These are phyloP conservation scores for Plasmodium cynomolgi DNA, from an alignment of 169 alveolate species.

Conservation along the genomic window DNA sequence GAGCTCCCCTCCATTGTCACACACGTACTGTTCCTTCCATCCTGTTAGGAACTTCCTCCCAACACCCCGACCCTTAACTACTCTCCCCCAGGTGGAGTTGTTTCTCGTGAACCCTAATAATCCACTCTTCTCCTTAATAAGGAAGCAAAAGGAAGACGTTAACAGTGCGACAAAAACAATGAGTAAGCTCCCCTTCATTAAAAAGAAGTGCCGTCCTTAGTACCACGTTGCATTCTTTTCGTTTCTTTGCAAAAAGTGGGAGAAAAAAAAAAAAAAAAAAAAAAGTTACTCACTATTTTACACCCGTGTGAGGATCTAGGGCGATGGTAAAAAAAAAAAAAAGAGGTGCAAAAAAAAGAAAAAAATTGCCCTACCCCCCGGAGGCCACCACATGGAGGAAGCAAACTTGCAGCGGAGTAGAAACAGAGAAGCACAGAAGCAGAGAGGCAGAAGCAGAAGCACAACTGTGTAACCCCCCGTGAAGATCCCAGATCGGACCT, in stretches of 20 bases:
- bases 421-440: not conserved
- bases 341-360: too few relatives aligned
- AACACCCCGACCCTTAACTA: not conserved
- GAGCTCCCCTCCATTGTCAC: not conserved
- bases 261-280: too few relatives aligned
- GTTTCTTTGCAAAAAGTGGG: not conserved
- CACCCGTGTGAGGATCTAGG: not conserved
- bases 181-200: slow-evolving; percentile 46
- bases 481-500: not conserved
- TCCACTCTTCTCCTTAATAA: slow-evolving; percentile 16
- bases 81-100: not conserved
- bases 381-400: not conserved
- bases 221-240: slow-evolving; percentile 17
- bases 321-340: not conserved
- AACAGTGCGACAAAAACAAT: slow-evolving; percentile 7
- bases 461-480: not conserved
- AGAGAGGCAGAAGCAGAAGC: not conserved
- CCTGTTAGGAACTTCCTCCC: not conserved
- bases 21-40: not conserved
- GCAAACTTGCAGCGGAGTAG: not conserved
- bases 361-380: not conserved
- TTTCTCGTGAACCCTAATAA: not conserved
- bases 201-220: not conserved
- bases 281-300: not conserved
- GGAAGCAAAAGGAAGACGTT: slow-evolving; percentile 18